Conservation (phyloP, 371 early-diverging fungal genomes). For the Mucor mucedo region DNA sequence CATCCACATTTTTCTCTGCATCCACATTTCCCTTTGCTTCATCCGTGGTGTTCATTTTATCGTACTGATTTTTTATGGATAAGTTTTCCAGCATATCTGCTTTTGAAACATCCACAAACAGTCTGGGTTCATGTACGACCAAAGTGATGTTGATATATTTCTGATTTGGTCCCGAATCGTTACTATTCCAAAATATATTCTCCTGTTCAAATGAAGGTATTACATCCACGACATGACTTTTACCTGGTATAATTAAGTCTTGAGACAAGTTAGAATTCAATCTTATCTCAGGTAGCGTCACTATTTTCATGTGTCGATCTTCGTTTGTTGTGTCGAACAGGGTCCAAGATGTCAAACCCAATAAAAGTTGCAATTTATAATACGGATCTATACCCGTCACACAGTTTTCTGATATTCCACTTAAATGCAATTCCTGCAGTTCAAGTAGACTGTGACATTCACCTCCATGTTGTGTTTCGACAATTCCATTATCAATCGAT, state of each 20-base stretch:
- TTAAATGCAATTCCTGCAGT: slow-evolving; percentile 19
- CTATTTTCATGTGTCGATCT: slow-evolving; percentile 17
- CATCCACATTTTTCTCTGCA: not conserved
- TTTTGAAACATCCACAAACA: slow-evolving; percentile 13
- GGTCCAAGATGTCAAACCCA: slow-evolving; percentile 24
- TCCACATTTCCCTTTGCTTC: no score
- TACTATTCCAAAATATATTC: not conserved
- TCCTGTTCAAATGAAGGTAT: not conserved
- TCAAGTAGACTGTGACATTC: slow-evolving; percentile 18
- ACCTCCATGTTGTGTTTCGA: slow-evolving; percentile 22
- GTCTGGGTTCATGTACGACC: slow-evolving; percentile 13
- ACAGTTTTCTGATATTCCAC: slow-evolving; percentile 10
- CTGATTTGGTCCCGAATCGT: slow-evolving; percentile 26
- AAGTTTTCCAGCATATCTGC: slow-evolving; percentile 10
- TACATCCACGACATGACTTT: not conserved
- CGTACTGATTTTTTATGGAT: not conserved
- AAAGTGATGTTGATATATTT: slow-evolving; percentile 12
- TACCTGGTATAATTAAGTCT: not conserved
- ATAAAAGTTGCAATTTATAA: slow-evolving; percentile 25
- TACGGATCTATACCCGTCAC: slow-evolving; percentile 23
- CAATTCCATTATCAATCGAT: slow-evolving; percentile 24
- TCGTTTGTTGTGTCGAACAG: slow-evolving; percentile 19
- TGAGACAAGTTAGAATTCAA: slow-evolving; percentile 26
- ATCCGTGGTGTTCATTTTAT: not conserved
- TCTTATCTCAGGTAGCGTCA: slow-evolving; percentile 25